These are phyloP conservation scores for Fusarium gaditjirri DNA, from an alignment of 2,329 filamentous ascomycete species.

Conservation along the genomic window DNA sequence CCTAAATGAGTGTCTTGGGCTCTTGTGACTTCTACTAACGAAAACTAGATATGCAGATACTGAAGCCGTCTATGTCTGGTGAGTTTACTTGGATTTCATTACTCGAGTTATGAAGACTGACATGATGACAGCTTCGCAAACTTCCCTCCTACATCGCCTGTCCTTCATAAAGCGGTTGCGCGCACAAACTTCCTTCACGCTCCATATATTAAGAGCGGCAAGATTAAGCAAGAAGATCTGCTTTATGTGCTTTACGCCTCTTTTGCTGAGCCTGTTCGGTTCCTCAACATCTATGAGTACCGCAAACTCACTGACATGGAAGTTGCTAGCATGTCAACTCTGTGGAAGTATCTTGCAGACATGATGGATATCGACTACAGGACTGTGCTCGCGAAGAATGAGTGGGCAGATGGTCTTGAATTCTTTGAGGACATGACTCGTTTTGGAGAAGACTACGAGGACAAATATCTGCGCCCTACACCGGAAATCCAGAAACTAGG, in stretches of 20 bases:
- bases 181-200: conserved; percentile 55
- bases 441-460: conserved; percentile 69
- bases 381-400: conserved; percentile 48
- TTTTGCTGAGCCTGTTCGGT: conserved; percentile 71
- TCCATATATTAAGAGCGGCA: conserved; percentile 50
- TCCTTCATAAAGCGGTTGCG: conserved; percentile 50
- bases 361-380: conserved; percentile 71
- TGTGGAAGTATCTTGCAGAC: conserved; percentile 78
- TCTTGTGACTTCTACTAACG: neutral
- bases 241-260: conserved; percentile 65
- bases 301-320: conserved; percentile 74
- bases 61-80: conserved; percentile 51
- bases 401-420: conserved; percentile 62
- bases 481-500: conserved; percentile 63
- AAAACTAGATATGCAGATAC: conserved; percentile 55
- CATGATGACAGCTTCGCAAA: conserved; percentile 42
- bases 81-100: neutral
- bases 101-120: neutral
- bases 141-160: conserved; percentile 45
- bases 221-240: conserved; percentile 52
- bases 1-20: neutral
- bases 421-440: conserved; percentile 60
- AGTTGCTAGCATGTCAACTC: conserved; percentile 71
- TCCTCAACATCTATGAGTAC: conserved; percentile 77
- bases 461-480: conserved; percentile 65